Conservation (phyloP, 192 early-diverging fungal species). For the Coemansia sp. region DNA sequence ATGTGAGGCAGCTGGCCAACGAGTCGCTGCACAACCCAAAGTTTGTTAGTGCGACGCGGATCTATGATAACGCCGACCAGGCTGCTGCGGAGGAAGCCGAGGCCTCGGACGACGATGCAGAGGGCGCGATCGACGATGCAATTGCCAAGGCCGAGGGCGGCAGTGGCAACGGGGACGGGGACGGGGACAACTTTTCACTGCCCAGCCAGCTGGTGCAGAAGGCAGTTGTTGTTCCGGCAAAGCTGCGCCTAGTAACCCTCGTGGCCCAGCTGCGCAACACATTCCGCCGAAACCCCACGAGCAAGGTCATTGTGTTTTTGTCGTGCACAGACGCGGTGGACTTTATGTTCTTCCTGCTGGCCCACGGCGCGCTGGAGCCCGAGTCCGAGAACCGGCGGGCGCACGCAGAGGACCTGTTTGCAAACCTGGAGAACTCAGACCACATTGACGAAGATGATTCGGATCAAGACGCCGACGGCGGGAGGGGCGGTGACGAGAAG, state of each 20-base stretch:
- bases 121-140: slow-evolving; percentile 17
- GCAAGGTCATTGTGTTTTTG: slow-evolving; percentile 83
- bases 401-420: slow-evolving; percentile 50
- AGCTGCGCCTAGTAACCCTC: slow-evolving; percentile 85
- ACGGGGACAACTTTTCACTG: slow-evolving; percentile 51
- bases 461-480: too few species aligned
- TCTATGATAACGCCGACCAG: slow-evolving; percentile 31
- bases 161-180: slow-evolving; percentile 32
- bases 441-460: too few species aligned
- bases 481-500: slow-evolving; percentile 16
- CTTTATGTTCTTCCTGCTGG: slow-evolving; percentile 84
- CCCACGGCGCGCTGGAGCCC: slow-evolving; percentile 47
- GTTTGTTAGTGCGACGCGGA: slow-evolving; percentile 62
- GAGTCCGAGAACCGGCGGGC: slow-evolving; percentile 43
- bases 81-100: slow-evolving; percentile 16
- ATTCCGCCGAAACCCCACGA: slow-evolving; percentile 24
- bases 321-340: slow-evolving; percentile 92
- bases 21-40: slow-evolving; percentile 69
- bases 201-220: slow-evolving; percentile 86
- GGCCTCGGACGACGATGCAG: slow-evolving; percentile 5
- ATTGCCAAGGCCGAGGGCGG: too few species aligned
- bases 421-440: slow-evolving; percentile 17
- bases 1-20: slow-evolving; percentile 78
- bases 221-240: slow-evolving; percentile 81
- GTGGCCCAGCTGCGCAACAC: slow-evolving; percentile 64